Base-by-base conservation (phyloP, 2,329 filamentous ascomycete genomes). In the Aureobasidium zeae region DNA sequence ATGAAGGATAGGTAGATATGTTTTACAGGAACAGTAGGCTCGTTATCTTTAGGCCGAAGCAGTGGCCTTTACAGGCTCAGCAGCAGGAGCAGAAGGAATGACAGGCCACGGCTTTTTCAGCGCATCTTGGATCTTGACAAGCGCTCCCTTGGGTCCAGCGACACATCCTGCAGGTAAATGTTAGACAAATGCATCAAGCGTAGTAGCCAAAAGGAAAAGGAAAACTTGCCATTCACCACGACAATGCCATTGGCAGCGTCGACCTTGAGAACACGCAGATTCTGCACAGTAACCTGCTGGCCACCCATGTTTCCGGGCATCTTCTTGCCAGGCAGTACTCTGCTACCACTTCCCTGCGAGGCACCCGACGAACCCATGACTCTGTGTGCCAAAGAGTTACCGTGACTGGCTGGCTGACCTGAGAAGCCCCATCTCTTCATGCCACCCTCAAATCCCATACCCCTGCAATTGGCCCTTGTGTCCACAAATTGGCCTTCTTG, bases 261-360 rank as follows among this genome's bases (percentile, higher is more conserved):
- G 24, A 94, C 81, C 70, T 86, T 81, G 61, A 98, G 68, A 42
- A 98, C 79, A 66, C 82, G 84, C 55, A 96, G 69, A 65, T 94
- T 95, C 73, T 95, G 88, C 46, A 91, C 74, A 35, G 91, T 98
- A 45, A 87, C 83, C 53, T 77, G 79, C 64, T 94, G 76, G 52
- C 83, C 84, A 51, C 91, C 91, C 91, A 98, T 96, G 48, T 86
- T 79, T 44, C 91, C 91, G 3, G 91, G 79, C 91, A 98, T 98
- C 69, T 87, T 91, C 77, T 98, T 98, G 48, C 91, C 91, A 0
- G 91, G 91, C 59, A 87, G 70, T 17, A 98, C 89, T 66, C 91
- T 79, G 50, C 86, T 93, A 67, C 91, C 91, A 60, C 83, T 81
- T 52, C 91, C 91, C 66, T 98, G 91, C 54, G 83, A 84, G 48